Evolutionary conservation across 768 basidiomycete species (phyloP).

Genomic region (Scleroderma citrinum): DNA sequence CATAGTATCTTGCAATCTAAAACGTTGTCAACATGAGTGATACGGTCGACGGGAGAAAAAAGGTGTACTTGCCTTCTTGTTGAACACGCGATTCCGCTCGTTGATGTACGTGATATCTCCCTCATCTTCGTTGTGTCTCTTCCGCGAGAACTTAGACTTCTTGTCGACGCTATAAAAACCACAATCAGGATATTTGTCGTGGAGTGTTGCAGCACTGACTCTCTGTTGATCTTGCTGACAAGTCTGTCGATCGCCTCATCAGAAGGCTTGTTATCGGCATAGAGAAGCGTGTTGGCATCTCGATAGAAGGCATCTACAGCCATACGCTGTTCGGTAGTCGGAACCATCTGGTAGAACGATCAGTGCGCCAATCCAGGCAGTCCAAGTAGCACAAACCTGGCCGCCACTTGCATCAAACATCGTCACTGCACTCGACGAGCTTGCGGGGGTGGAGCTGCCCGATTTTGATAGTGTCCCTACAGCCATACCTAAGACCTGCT

Average conservation of each 20-base stretch:
- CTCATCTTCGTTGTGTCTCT: conserved; percentile 84
- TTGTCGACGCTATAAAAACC: conserved; percentile 65
- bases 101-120: conserved; percentile 99
- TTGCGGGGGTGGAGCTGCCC: conserved; percentile 26
- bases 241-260: conserved; percentile 96
- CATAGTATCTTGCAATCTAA: conserved; percentile 90
- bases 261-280: conserved; percentile 91
- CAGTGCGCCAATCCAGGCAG: not conserved
- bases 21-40: not conserved
- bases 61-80: conserved; percentile 70
- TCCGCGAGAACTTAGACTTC: conserved; percentile 85
- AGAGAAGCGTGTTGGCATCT: conserved; percentile 87
- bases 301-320: conserved; percentile 83
- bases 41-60: not conserved
- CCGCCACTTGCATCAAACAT: conserved; percentile 47
- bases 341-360: conserved; percentile 35
- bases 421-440: conserved; percentile 35
- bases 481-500: conserved; percentile 68
- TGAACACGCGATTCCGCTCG: conserved; percentile 95
- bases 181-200: conserved; percentile 1
- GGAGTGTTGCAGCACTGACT: conserved; percentile 49
- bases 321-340: conserved; percentile 55
- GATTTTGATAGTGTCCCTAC: conserved; percentile 56
- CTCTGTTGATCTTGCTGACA: conserved; percentile 85
- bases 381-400: conserved; percentile 28